phyloP scores from a whole-genome alignment of 345 rosid species.

The Linum tenue region DNA sequence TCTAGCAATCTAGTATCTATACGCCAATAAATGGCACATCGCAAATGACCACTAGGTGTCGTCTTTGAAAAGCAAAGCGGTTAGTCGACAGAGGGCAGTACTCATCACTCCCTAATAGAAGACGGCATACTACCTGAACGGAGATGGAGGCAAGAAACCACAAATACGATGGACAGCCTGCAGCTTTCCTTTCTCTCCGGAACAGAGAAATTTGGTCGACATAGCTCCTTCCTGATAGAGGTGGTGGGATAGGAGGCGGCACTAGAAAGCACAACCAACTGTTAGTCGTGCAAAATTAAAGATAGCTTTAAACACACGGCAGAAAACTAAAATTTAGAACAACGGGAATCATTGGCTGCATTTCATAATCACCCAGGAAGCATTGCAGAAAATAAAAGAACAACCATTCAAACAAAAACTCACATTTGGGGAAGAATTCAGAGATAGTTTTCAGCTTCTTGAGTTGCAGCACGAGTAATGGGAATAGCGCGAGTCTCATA shows the following conservation, averaged over 20 bases:
- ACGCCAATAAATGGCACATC: not conserved
- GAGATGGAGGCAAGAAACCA: constrained; percentile 62
- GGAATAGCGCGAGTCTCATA: constrained; percentile 54
- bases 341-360: not conserved
- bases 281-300: constrained; percentile 1
- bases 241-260: constrained; percentile 80
- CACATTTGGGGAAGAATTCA: constrained; percentile 60
- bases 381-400: no score
- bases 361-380: not conserved
- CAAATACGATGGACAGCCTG: constrained; percentile 67
- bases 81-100: not conserved
- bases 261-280: constrained; percentile 40
- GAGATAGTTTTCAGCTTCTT: constrained; percentile 46
- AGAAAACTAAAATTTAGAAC: constrained; percentile 7
- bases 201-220: constrained; percentile 45
- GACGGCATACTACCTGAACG: constrained; percentile 47
- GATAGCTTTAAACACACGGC: not conserved
- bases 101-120: constrained; percentile 6
- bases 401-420: no score
- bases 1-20: not conserved
- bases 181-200: constrained; percentile 38
- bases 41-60: not conserved
- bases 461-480: constrained; percentile 55
- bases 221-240: constrained; percentile 68
- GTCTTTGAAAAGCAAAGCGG: no score